Evolutionary conservation across 345 rosid genomes (phyloP), one percentile per base, ranked within the genome.

Genomic region (Balakata baccata): DNA sequence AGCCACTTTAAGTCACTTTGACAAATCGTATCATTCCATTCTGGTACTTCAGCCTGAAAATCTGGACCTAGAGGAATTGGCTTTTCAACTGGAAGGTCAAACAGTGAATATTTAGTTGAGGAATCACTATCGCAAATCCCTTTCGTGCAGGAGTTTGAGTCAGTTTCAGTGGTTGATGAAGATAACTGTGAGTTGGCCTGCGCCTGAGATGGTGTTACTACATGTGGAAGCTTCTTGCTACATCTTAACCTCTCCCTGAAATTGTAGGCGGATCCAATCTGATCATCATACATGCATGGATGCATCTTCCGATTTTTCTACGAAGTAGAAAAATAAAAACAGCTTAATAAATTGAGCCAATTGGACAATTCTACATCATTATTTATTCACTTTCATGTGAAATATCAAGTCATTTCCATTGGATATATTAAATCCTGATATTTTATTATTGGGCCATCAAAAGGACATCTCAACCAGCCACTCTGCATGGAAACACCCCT

Each of bases 301-400:
- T 87, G 97, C 93, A 87, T 88, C 88, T 77, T 89, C 86, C 83
- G 89, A 66, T 82, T 65, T 83, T 82, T 91, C 97, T 91, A 85
- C 75, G 81, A 69, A 75, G 74, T 16, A 17, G 66, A 17, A 62
- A 62, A 18, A 77, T 17, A 43, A 64, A 20, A 52, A 20, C 45
- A 45, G 72, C 74, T 79, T 67, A 23, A 41, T 61, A 29, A 57
- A 41, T 39, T 57, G 47, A 56, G 65, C 25, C 51, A 64, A 73
- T 53, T 25, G 11, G 41, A 29, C 16, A 54, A 16, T 10, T 39
- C 20, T 56, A 47, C 13, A 67, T n/a, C 8, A 16, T 11, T 22
- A 56, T 22, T 41, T 12, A 11, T n/a, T 58, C 37, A 67, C n/a
- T 38, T 39, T 45, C 12, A 68, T 34, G 46, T 45, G 22, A 69